Evolutionary conservation across 306 rosid species (phyloP).

Genomic region (Pterocarpus macrocarpus): DNA sequence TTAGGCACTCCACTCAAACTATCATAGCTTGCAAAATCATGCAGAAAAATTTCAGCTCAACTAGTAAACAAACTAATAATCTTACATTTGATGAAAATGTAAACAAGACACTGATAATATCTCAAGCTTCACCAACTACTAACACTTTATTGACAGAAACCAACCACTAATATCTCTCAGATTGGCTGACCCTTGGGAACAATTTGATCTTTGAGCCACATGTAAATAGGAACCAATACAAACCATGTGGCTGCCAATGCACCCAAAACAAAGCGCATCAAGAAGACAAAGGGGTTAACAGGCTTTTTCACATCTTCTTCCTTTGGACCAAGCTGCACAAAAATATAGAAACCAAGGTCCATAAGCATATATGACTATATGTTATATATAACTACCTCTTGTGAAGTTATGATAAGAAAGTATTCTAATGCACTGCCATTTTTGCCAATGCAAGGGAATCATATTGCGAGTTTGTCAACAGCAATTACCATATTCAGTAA

Average conservation of each 20-base stretch:
- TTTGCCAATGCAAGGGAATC: conserved; percentile 16
- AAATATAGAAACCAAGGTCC: conserved; percentile 39
- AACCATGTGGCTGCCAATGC: conserved; percentile 84
- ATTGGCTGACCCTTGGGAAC: conserved; percentile 92
- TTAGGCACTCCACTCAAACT: neutral
- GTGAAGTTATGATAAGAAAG: conserved; percentile 28
- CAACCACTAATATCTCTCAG: conserved; percentile 50
- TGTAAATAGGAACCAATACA: conserved; percentile 83
- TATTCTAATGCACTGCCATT: neutral
- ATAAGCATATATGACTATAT: neutral
- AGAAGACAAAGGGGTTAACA: conserved; percentile 63
- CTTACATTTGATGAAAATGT: conserved; percentile 43
- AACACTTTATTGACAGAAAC: neutral
- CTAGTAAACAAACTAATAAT: conserved; percentile 12
- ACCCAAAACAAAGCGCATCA: conserved; percentile 74
- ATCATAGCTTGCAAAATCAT: conserved; percentile 35
- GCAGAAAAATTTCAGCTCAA: conserved; percentile 35
- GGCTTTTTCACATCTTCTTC: conserved; percentile 82
- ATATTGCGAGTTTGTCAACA: neutral
- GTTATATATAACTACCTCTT: conserved; percentile 25
- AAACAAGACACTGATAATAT: conserved; percentile 33
- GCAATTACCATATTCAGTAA: conserved; percentile 6
- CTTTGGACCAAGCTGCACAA: conserved; percentile 96
- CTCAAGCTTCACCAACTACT: conserved; percentile 40
- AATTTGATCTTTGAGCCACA: conserved; percentile 92